phyloP scores from a whole-genome alignment of 2,329 filamentous ascomycete genomes.

The Phyllosticta capitalensis region DNA sequence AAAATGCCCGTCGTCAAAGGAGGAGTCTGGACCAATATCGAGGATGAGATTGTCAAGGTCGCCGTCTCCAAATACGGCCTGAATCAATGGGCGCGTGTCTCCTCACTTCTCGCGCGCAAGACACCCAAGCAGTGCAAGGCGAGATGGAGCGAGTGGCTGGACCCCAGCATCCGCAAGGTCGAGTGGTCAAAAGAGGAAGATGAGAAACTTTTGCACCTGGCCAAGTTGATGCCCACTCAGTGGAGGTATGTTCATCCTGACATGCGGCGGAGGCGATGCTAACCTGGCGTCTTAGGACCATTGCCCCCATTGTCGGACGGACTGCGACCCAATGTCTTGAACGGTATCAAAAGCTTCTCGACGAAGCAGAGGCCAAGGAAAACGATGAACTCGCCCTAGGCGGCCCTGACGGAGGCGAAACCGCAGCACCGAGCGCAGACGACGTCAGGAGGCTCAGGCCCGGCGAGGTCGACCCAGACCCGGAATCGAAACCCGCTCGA shows the following conservation, averaged over 20 bases:
- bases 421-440: slow-evolving; percentile 79
- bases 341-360: slow-evolving; percentile 89
- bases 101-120: slow-evolving; percentile 91
- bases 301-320: slow-evolving; percentile 89
- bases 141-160: slow-evolving; percentile 96
- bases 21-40: slow-evolving; percentile 60
- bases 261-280: not conserved
- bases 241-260: slow-evolving; percentile 47
- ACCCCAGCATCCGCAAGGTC: slow-evolving; percentile 95
- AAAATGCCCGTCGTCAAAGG: slow-evolving; percentile 57
- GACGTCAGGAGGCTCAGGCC: slow-evolving; percentile 77
- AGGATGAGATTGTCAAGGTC: slow-evolving; percentile 96
- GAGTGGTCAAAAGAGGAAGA: slow-evolving; percentile 99
- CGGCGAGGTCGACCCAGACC: slow-evolving; percentile 93
- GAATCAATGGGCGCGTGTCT: slow-evolving; percentile 91
- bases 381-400: slow-evolving; percentile 69
- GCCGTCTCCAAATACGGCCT: slow-evolving; percentile 34
- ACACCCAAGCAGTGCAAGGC: slow-evolving; percentile 99
- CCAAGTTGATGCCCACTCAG: slow-evolving; percentile 98
- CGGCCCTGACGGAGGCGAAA: slow-evolving; percentile 79
- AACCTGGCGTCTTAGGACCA: slow-evolving; percentile 50
- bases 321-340: slow-evolving; percentile 96
- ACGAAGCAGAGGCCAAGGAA: slow-evolving; percentile 89
- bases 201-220: slow-evolving; percentile 90
- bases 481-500: slow-evolving; percentile 88